Base-by-base conservation (phyloP, 2,329 filamentous ascomycete genomes). In the Cytospora leucostoma region DNA sequence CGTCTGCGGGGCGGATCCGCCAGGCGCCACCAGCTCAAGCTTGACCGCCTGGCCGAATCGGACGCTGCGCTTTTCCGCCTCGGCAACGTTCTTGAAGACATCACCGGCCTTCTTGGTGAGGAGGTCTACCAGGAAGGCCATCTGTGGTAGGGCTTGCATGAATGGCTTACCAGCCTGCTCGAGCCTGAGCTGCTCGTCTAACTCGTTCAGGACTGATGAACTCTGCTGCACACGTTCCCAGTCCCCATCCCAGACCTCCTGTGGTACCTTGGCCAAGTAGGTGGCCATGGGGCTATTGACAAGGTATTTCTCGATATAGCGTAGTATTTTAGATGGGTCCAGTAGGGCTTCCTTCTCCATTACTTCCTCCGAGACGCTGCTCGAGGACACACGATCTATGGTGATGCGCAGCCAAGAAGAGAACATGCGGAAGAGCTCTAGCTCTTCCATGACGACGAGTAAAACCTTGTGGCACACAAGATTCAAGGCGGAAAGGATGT, bases 371-470 rank as follows among this genome's bases (percentile, higher is more conserved):
- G 81, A 82, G 17, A 82, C 80, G 0, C 87, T 90, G 77, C 72
- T 78, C 4, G 89, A 86, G 7, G 86, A 85, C 53, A 94, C 84
- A 15, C 89, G 84, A 67, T 96, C 91, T 64, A 97, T 94, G 70
- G 93, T 88, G 70, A 92, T 85, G 38, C 88, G 87, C 57, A 98
- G 79, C 94, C 94, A 98, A 59, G 83, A 81, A 0, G 91, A 93
- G 72, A 97, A 98, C 6, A 86, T 83, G 2, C 79, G 74, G 70
- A 96, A 98, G 56, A 93, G 84, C 33, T 88, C 83, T 17, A 94
- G 83, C 74, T 98, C 94, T 61, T 90, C 86, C 71, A 90, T 88
- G 34, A 89, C 84, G 61, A 88, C 81, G 6, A 88, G 79, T 15
- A 96, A 79, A 2, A 94, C 83, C 60, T 88, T 90, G 72, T 96